A percentile compares a stretch with the other conserved stretches of the same genome.
Evolutionary conservation across 2,329 filamentous ascomycete species (phyloP).

Genomic region (Pezicula neosporulosa): DNA sequence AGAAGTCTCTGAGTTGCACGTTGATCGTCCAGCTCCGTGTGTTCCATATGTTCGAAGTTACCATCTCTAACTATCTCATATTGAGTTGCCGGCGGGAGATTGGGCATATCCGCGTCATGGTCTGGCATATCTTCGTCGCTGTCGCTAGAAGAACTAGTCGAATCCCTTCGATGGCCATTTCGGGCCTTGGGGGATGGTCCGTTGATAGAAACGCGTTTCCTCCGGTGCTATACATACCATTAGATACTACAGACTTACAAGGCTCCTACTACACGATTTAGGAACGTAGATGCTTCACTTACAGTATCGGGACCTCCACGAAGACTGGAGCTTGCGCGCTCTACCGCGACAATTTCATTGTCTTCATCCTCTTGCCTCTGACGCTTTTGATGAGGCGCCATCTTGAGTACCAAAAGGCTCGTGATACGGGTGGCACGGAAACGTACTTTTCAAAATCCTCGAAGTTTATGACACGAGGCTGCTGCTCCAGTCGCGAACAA

Average conservation of each 20-base stretch:
- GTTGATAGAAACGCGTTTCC: conserved; percentile 35
- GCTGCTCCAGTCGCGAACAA: no score
- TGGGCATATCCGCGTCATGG: conserved; percentile 10
- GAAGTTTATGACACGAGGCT: no score
- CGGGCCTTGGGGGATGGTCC: conserved; percentile 12
- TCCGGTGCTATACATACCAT: conserved; percentile 29
- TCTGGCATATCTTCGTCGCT: conserved; percentile 24
- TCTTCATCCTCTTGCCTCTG: conserved; percentile 27
- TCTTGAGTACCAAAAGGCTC: conserved; percentile 14
- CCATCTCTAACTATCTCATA: conserved; percentile 60
- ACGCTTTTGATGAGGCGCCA: conserved; percentile 39
- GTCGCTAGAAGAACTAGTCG: conserved; percentile 9
- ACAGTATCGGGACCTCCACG: conserved; percentile 18
- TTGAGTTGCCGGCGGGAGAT: conserved; percentile 44
- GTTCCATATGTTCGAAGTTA: conserved; percentile 53
- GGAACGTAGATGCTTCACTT: not conserved
- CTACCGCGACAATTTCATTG: conserved; percentile 28
- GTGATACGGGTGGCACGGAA: not conserved
- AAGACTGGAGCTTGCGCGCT: conserved; percentile 24
- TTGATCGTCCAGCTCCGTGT: conserved; percentile 57
- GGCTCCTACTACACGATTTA: not conserved
- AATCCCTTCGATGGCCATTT: conserved; percentile 10
- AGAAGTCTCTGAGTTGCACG: conserved; percentile 61
- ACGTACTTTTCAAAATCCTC: not conserved
- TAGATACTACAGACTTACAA: not conserved